These are phyloP conservation scores for Gyrodon lividus DNA, from an alignment of 768 basidiomycete species.

Conservation along the genomic window DNA sequence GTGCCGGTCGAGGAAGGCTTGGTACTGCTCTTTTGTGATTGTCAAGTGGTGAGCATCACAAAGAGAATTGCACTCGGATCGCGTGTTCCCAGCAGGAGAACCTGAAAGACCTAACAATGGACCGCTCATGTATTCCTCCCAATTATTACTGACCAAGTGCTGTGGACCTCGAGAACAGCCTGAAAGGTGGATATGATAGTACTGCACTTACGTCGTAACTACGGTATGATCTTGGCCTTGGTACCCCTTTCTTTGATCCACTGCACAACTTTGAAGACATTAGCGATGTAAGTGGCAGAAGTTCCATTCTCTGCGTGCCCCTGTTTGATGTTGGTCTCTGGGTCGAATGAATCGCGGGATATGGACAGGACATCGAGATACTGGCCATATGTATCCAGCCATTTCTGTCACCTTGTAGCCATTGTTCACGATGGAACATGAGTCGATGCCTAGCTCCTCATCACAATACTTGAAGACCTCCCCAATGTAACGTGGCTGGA, in stretches of 20 bases:
- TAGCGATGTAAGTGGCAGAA: constrained; percentile 23
- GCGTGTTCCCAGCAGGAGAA: constrained; percentile 29
- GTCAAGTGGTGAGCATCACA: constrained; percentile 29
- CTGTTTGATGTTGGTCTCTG: constrained; percentile 30
- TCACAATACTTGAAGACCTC: constrained; percentile 34
- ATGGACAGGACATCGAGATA: constrained; percentile 39
- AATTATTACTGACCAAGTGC: constrained; percentile 28
- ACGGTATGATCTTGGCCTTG: constrained; percentile 34
- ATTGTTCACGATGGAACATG: constrained; percentile 29
- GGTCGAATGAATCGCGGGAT: constrained; percentile 36
- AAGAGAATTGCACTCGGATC: constrained; percentile 21
- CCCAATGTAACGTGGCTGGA: constrained; percentile 31
- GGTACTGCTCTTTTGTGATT: constrained; percentile 33
- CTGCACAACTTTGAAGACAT: constrained; percentile 31
- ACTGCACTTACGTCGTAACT: constrained; percentile 27
- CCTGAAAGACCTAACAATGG: constrained; percentile 31
- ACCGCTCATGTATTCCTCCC: constrained; percentile 37
- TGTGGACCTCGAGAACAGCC: neutral
- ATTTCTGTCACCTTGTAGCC: constrained; percentile 37
- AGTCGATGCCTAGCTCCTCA: constrained; percentile 32
- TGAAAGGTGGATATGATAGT: neutral
- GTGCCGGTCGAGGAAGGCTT: constrained; percentile 34
- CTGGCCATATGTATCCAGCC: constrained; percentile 35
- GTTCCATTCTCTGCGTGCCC: constrained; percentile 30
- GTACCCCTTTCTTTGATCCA: constrained; percentile 31